Evolutionary conservation across 2,329 filamentous ascomycete genomes (phyloP).

Genomic region (Hymenoscyphus infarciens): DNA sequence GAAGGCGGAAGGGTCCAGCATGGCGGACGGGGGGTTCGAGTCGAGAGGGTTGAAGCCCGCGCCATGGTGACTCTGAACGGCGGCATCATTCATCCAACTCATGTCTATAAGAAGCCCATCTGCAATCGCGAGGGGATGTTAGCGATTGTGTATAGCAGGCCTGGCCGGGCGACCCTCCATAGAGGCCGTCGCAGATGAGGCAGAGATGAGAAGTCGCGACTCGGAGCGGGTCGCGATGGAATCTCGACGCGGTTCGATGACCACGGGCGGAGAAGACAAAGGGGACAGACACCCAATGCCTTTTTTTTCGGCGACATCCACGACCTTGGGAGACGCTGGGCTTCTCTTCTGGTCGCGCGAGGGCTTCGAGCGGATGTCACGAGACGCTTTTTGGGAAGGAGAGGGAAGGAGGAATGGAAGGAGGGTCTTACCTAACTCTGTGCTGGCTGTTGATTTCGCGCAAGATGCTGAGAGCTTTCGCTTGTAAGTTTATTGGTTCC

Average conservation of each 20-base stretch:
- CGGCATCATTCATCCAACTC: conserved; percentile 70
- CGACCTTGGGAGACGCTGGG: conserved; percentile 15
- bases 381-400: conserved; percentile 27
- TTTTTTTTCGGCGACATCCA: conserved; percentile 23
- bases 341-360: conserved; percentile 14
- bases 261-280: conserved; percentile 21
- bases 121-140: conserved; percentile 30
- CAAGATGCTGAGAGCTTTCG: conserved; percentile 11
- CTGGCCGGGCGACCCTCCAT: conserved; percentile 19
- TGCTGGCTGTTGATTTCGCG: conserved; percentile 22
- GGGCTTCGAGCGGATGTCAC: conserved; percentile 27
- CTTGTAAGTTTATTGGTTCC: neutral
- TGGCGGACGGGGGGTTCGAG: conserved; percentile 51
- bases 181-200: conserved; percentile 20
- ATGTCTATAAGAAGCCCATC: conserved; percentile 52
- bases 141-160: conserved; percentile 22
- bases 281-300: conserved; percentile 20
- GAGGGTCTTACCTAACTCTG: conserved; percentile 35
- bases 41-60: conserved; percentile 65
- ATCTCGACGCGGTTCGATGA: conserved; percentile 29
- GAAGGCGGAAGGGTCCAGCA: conserved; percentile 65
- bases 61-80: conserved; percentile 66
- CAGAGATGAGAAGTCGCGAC: conserved; percentile 28
- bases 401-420: conserved; percentile 26
- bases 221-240: conserved; percentile 30